Percentiles rank a stretch among this genome's conserved stretches.
These are phyloP conservation scores for Tetrahymena thermophila DNA, from an alignment of 73 alveolate species.

Conservation along the genomic window DNA sequence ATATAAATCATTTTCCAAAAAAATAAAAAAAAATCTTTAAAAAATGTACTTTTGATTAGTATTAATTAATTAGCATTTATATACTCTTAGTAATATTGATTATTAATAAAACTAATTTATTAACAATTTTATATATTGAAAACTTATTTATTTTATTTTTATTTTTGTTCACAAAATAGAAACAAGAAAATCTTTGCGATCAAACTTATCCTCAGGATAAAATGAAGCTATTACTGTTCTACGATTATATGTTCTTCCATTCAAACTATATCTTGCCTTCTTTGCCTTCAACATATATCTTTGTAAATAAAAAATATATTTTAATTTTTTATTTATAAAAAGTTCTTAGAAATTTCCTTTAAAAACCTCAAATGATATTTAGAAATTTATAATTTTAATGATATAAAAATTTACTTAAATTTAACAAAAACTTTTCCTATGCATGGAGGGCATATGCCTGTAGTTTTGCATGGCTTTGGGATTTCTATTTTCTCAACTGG, in stretches of 20 bases:
- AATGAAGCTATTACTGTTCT: constrained; percentile 88
- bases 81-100: too few relatives aligned
- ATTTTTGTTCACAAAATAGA: neutral
- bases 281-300: constrained; percentile 69
- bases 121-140: too few relatives aligned
- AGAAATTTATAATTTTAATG: neutral
- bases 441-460: constrained; percentile 55
- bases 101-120: too few relatives aligned
- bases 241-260: constrained; percentile 87
- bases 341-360: neutral
- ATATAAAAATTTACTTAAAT: constrained; percentile 52
- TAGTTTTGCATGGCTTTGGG: constrained; percentile 81
- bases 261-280: constrained; percentile 83
- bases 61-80: too few relatives aligned
- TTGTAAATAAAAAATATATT: too few relatives aligned
- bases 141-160: neutral
- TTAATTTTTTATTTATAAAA: neutral
- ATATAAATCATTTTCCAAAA: too few relatives aligned
- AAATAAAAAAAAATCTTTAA: too few relatives aligned
- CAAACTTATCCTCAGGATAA: constrained; percentile 92
- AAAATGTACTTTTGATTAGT: too few relatives aligned
- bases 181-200: constrained; percentile 72
- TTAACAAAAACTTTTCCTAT: constrained; percentile 90
- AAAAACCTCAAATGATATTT: neutral
- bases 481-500: constrained; percentile 80